Evolutionary conservation across 2,329 filamentous ascomycete species (phyloP), one percentile per base, ranked within the genome.

Genomic region (Trichoderma asperellum): DNA sequence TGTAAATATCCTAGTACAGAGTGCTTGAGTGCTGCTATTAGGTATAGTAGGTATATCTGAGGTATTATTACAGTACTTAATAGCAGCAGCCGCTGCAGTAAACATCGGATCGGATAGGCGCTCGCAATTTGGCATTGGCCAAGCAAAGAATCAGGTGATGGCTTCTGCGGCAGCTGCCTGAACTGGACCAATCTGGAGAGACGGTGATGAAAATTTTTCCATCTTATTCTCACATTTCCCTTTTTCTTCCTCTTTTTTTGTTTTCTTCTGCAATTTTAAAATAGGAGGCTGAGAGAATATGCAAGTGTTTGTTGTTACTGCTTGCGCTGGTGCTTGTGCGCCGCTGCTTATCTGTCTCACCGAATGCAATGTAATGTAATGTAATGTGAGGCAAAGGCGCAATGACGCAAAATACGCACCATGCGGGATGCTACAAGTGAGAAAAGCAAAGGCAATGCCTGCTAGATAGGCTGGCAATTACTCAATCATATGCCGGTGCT

Each of bases 221-320:
- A 21, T 29, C 10, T 49, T 14, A 1, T 21, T 47, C 2, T 18
- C 47, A 52, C 24, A 7, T 32, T 32, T 32, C 7, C 7, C 5
- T 32, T 32, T 32, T 43, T 10, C 3, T n/a, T 43, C 18, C 6
- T 43, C 6, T 16, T 5, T 8, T 12, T 14, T 47, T n/a, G 2
- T 10, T 49, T 24, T 24, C 24, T 24, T 24, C 24, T 47, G 43
- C 24, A 53, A 2, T 40, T 40, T n/a, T 4, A 6, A 5, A 27
- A 29, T 16, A 55, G 52, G 52, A 55, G 52, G 52, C 21, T 55
- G 52, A 55, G 16, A 43, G 40, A 29, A 24, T 12, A 24, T 24
- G 47, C 47, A 63, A 40, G 34, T 27, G n/a, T 56, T 64, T 37
- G 61, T 27, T 64, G 61, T 56, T 35, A 32, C 49, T 56, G 34